phyloP scores from a whole-genome alignment of 768 basidiomycete genomes.

The Astraeus odoratus region DNA sequence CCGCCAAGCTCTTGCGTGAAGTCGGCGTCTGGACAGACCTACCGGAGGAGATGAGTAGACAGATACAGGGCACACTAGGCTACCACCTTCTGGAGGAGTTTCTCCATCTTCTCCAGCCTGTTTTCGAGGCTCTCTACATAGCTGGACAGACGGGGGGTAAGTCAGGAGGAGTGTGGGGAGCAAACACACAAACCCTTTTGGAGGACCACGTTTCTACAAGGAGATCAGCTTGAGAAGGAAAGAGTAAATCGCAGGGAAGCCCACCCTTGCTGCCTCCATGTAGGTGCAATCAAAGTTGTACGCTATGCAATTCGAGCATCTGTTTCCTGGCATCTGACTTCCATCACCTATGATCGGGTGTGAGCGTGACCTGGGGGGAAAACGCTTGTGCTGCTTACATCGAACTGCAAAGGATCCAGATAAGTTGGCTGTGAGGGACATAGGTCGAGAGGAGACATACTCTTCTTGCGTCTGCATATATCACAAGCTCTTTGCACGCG shows the following conservation, averaged over 20 bases:
- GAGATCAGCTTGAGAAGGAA: constrained; percentile 1
- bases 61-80: constrained; percentile 3
- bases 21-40: constrained; percentile 64
- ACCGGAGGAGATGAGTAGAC: neutral
- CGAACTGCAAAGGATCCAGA: constrained; percentile 42
- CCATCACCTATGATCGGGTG: constrained; percentile 43
- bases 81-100: constrained; percentile 44
- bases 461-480: constrained; percentile 78
- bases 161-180: neutral
- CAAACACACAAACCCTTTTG: constrained; percentile 23
- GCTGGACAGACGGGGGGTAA: constrained; percentile 21
- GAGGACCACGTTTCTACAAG: constrained; percentile 36
- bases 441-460: constrained; percentile 30
- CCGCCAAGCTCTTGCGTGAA: constrained; percentile 52
- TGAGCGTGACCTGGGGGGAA: neutral
- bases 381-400: constrained; percentile 37
- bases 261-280: constrained; percentile 47
- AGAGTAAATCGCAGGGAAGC: neutral
- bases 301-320: constrained; percentile 50
- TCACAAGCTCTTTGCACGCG: constrained; percentile 77
- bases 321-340: constrained; percentile 46
- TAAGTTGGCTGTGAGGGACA: constrained; percentile 5
- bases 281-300: constrained; percentile 49
- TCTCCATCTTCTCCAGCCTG: constrained; percentile 60
- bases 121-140: constrained; percentile 59